phyloP scores from a whole-genome alignment of 257 asterid species.

The Misopates orontium region DNA sequence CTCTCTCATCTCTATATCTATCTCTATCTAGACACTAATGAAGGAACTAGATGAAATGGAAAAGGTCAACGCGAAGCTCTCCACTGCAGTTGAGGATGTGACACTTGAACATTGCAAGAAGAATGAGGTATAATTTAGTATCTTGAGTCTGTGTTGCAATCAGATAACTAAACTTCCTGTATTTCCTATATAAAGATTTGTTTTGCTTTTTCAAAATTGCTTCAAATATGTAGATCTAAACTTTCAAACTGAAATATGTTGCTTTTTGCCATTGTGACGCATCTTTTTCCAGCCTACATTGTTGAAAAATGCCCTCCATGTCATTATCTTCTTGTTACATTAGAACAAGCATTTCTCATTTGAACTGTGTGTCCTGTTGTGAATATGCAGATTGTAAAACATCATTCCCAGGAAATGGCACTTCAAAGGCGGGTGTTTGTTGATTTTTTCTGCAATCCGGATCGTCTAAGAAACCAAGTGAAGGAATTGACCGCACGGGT shows the following conservation, averaged over 20 bases:
- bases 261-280: neutral
- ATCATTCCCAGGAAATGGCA: constrained; percentile 85
- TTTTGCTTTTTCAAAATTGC: neutral
- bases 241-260: neutral
- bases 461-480: constrained; percentile 82
- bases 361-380: neutral
- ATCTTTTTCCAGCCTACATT: neutral
- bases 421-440: constrained; percentile 87
- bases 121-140: constrained; percentile 59
- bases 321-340: neutral
- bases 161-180: too few relatives aligned
- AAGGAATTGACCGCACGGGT: constrained; percentile 89
- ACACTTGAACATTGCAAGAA: constrained; percentile 89
- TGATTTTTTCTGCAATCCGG: constrained; percentile 96
- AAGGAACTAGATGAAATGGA: constrained; percentile 97
- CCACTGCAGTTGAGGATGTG: constrained; percentile 91
- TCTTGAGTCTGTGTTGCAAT: constrained; percentile 1
- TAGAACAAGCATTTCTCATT: neutral
- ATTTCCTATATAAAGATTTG: neutral
- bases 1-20: neutral
- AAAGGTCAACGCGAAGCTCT: constrained; percentile 81
- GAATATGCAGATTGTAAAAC: constrained; percentile 73
- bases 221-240: neutral
- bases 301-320: neutral
- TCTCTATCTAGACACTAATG: constrained; percentile 63